Evolutionary conservation across 805 yeast species (phyloP).

Genomic region (Zygosaccharomyces rouxii): DNA sequence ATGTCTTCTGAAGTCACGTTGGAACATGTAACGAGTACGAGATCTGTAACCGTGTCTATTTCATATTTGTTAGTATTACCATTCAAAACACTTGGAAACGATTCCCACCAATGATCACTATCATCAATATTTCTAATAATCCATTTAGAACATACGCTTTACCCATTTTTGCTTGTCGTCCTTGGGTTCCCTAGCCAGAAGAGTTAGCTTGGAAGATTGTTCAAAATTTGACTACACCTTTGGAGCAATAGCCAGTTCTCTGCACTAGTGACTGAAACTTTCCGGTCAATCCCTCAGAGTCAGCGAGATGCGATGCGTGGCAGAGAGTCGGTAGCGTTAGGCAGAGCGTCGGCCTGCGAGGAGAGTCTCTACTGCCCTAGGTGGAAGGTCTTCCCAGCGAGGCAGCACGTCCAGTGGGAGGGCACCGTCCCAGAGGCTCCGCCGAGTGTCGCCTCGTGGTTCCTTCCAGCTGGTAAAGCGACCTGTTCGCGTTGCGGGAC

Average conservation of each 20-base stretch:
- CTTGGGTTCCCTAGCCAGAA: constrained; percentile 19
- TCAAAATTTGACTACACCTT: constrained; percentile 1
- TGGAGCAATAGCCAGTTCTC: neutral
- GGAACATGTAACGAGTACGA: constrained; percentile 99
- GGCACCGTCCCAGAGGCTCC: neutral
- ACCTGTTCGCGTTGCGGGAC: neutral
- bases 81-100: neutral
- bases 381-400: neutral
- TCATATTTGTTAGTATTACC: constrained; percentile 11
- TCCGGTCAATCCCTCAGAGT: neutral
- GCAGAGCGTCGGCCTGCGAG: neutral
- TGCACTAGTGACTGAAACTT: neutral
- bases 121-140: neutral
- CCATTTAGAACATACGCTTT: constrained; percentile 36
- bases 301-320: neutral
- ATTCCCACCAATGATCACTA: neutral
- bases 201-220: neutral
- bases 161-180: constrained; percentile 38
- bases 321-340: neutral
- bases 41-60: constrained; percentile 97
- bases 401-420: neutral
- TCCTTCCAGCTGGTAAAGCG: neutral
- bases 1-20: constrained; percentile 97
- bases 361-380: neutral
- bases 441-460: neutral